phyloP scores from a whole-genome alignment of 306 rosid genomes.

The Malus fusca region DNA sequence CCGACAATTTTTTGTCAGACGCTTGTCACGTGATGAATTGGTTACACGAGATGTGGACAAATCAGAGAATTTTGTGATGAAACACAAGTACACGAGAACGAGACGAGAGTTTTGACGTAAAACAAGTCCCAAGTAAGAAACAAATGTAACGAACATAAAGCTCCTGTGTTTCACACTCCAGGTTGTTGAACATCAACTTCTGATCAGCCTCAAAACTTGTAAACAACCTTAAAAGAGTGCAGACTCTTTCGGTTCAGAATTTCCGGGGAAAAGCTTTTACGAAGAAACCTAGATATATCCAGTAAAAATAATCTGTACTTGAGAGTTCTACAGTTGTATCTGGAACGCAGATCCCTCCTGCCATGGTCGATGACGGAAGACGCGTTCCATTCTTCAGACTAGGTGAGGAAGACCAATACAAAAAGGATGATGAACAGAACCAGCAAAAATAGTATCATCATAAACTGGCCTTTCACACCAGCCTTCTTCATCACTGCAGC shows the following conservation, averaged over 20 bases:
- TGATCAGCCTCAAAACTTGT: neutral
- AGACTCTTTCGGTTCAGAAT: neutral
- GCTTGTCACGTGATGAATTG: too few species aligned
- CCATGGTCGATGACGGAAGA: conserved; percentile 19
- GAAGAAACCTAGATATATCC: neutral
- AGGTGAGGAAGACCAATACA: conserved; percentile 82
- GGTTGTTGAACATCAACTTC: conserved; percentile 5
- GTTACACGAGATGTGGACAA: too few species aligned
- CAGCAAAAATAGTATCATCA: conserved; percentile 80
- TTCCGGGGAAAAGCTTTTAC: conserved; percentile 2
- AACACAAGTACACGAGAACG: neutral
- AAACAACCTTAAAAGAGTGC: neutral
- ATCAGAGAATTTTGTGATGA: neutral
- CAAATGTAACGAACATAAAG: neutral
- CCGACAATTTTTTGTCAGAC: too few species aligned
- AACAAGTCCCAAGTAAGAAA: neutral
- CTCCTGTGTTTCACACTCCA: neutral
- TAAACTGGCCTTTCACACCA: conserved; percentile 75
- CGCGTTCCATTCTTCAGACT: conserved; percentile 23
- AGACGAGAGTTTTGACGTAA: too few species aligned
- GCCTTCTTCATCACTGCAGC: conserved; percentile 96
- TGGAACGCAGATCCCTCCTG: neutral
- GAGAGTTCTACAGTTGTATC: neutral
- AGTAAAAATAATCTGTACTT: conserved; percentile 7
- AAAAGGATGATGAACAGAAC: conserved; percentile 79